Evolutionary conservation across 495 filamentous ascomycete genomes (phyloP), one percentile per base, ranked within the genome.

Genomic region (Neurospora africana): DNA sequence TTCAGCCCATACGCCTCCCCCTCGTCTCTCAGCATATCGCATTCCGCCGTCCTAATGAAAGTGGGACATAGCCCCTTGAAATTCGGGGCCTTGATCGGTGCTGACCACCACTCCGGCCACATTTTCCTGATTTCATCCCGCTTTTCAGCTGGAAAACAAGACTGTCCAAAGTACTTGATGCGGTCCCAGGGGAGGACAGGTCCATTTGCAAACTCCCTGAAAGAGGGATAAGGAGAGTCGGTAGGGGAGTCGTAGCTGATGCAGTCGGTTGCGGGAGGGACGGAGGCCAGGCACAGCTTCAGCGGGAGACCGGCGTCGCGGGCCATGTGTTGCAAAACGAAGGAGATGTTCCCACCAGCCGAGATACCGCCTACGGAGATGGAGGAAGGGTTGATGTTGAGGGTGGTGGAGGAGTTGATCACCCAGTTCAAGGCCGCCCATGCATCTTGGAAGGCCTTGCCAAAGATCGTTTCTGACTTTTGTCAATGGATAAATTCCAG

Each of bases 331-430:
- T 84, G 83, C 69, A 83, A 75, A 11, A 86, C 79, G 27, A 84
- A 68, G 13, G 78, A 78, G 72, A 86, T 86, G 74, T 84, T 81
- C 0, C 74, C 84, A 2, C 86, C 86, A 0, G 86, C 86, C 3
- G 84, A 86, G 3, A 87, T 79, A 8, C 86, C 86, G 53, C 86
- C 86, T 27, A 87, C 71, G 15, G 85, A 86, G 23, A 87, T 76
- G 1, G 82, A 81, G 13, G 77, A 72, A 1, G 79, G 77, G 38
- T 83, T 79, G 70, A 86, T 82, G 47, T 83, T 82, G 75, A 87
- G 73, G 0, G 71, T 73, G 27, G 69, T 71, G 10, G 78, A 82
- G 21, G 80, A 77, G 19, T 79, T 71, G 65, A 79, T 27, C 58
- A 83, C 81, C 81, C 82, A 80, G 58, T 81, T 71, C 15, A 86